Conservation (phyloP, 1,284 basidiomycete genomes). For the Trametes versicolor region DNA sequence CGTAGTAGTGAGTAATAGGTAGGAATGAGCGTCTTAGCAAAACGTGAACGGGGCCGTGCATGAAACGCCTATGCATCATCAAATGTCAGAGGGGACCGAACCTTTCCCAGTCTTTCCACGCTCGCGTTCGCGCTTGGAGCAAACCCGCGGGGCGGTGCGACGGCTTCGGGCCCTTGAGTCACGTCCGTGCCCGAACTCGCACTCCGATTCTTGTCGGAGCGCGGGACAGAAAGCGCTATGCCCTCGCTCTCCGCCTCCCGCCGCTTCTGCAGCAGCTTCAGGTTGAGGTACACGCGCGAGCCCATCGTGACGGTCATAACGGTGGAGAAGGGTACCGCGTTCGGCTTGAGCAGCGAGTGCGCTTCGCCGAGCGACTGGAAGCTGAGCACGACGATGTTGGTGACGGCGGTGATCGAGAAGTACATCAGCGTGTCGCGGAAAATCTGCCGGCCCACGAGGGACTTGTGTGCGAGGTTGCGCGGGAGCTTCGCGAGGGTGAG, state of each 20-base stretch:
- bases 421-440: slow-evolving; percentile 42
- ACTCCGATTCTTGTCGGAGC: not conserved
- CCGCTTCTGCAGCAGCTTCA: slow-evolving; percentile 33
- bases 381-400: slow-evolving; percentile 43
- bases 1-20: not conserved
- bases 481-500: slow-evolving; percentile 41
- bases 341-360: slow-evolving; percentile 43
- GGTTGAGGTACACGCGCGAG: slow-evolving; percentile 44
- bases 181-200: not conserved
- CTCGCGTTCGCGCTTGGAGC: not conserved
- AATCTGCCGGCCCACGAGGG: slow-evolving; percentile 35
- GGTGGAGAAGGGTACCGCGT: slow-evolving; percentile 44
- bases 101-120: not conserved
- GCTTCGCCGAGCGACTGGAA: slow-evolving; percentile 38
- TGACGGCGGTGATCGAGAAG: slow-evolving; percentile 40
- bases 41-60: not conserved
- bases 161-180: not conserved
- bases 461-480: slow-evolving; percentile 38
- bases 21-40: not conserved
- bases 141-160: not conserved
- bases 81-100: not conserved
- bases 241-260: not conserved
- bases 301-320: slow-evolving; percentile 47
- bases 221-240: slow-evolving; percentile 5
- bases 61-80: not conserved